Evolutionary conservation across 345 rosid species (phyloP).

Genomic region (Diplotaxis tenuifolia): DNA sequence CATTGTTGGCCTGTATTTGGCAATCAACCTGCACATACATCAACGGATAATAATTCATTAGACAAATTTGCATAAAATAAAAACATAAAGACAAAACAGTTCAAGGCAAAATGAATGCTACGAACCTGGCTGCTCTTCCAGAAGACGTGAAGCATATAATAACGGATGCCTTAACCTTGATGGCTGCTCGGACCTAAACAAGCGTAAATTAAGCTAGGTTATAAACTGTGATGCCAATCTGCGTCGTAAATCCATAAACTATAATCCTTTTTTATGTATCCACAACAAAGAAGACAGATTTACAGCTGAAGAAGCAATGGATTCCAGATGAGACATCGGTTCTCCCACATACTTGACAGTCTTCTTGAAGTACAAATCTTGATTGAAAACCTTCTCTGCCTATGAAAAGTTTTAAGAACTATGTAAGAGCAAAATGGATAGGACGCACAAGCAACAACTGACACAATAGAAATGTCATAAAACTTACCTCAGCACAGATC

Average conservation of each 20-base stretch:
- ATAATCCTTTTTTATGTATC: background rate
- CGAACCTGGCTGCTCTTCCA: slow-evolving; percentile 95
- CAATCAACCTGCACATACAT: slow-evolving; percentile 68
- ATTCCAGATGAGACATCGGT: slow-evolving; percentile 95
- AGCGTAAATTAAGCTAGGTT: slow-evolving; percentile 2
- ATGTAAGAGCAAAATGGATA: slow-evolving; percentile 1
- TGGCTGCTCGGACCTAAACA: slow-evolving; percentile 88
- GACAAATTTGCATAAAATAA: background rate
- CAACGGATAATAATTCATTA: background rate
- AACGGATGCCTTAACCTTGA: slow-evolving; percentile 96
- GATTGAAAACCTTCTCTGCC: slow-evolving; percentile 99
- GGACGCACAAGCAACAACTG: background rate
- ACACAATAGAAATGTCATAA: background rate
- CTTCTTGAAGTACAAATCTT: slow-evolving; percentile 86
- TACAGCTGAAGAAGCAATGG: slow-evolving; percentile 98
- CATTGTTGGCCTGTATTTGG: slow-evolving; percentile 98
- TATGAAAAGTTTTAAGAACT: slow-evolving; percentile 20
- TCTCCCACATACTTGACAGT: slow-evolving; percentile 91
- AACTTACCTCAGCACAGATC: slow-evolving; percentile 83
- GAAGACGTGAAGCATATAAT: slow-evolving; percentile 97
- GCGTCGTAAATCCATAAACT: background rate
- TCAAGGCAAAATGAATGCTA: background rate
- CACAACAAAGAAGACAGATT: slow-evolving; percentile 12
- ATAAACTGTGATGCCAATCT: background rate
- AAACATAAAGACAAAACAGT: background rate